Base-by-base conservation (phyloP, 495 filamentous ascomycete species). In the Corynascus novoguineensis region DNA sequence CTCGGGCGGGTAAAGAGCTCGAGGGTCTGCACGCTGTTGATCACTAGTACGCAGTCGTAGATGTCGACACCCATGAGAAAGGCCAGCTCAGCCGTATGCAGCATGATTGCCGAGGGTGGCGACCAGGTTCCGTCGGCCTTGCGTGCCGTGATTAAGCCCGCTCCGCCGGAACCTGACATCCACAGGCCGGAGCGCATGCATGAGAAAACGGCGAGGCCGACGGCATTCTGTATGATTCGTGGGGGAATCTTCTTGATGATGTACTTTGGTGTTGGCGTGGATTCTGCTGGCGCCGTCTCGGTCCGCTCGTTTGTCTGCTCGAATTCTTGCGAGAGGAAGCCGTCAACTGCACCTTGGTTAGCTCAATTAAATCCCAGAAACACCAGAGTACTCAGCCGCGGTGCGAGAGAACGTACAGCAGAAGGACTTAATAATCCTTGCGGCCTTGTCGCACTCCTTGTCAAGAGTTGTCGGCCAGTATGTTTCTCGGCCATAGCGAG, bases 181-280 rank as follows among this genome's bases (percentile, higher is more conserved):
- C 90, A 96, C 17, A 96, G 78, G 32, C 91, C 91, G 17, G 90
- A 90, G 49, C 91, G 85, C 88, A 96, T 92, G 21, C 88, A 92
- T 0, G 91, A 95, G 74, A 96, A 96, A 59, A 96, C 86, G 25
- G 89, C 90, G 34, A 96, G 72, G 12, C 89, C 91, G 64, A 92
- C 89, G 11, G 91, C 90, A 71, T 87, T 85, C 63, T 86, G 81
- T 53, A 96, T 86, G 44, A 95, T 89, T 65, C 87, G 73, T 29
- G 83, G 71, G 0, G 91, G 91, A 25, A 96, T 95, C 73, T 91
- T 91, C 71, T 92, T 87, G 15, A 90, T 69, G 2, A 89, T 80
- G 53, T 76, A 81, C 12, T 60, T 63, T 11, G 66, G 62, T 27
- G 71, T 73, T 21, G 68, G 57, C 5, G 68, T 65, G 14, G 69